A percentile compares a stretch with the other conserved stretches of the same genome.
phyloP scores from a whole-genome alignment of 148 eudicot species.

The Limonium bicolor region DNA sequence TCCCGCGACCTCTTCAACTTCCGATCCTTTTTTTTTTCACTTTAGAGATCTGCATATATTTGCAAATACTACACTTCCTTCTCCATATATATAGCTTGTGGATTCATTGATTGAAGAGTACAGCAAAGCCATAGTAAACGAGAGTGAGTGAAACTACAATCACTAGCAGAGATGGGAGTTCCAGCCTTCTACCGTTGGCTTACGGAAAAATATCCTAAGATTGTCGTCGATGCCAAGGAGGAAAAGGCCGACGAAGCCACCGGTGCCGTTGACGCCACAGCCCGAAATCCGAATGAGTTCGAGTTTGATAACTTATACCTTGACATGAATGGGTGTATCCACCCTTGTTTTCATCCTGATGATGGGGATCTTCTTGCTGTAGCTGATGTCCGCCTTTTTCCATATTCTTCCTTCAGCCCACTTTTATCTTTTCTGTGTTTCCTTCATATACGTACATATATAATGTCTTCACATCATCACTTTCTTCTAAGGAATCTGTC shows the following conservation, averaged over 20 bases:
- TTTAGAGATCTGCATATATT: too few relatives aligned
- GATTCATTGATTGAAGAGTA: too few relatives aligned
- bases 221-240: constrained; percentile 8
- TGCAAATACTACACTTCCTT: too few relatives aligned
- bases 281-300: constrained; percentile 14
- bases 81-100: too few relatives aligned
- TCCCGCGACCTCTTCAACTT: too few relatives aligned
- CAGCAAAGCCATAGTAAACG: too few relatives aligned
- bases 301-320: constrained; percentile 27
- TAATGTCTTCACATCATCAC: too few relatives aligned
- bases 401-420: not conserved
- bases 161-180: too few relatives aligned
- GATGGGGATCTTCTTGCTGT: constrained; percentile 2
- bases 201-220: constrained; percentile 9
- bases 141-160: too few relatives aligned
- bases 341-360: constrained; percentile 30
- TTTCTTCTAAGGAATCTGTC: too few relatives aligned
- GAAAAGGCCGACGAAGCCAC: not conserved
- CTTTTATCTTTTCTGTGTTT: not conserved
- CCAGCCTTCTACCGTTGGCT: constrained; percentile 17
- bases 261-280: not conserved
- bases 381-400: not conserved
- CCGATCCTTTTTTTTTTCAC: too few relatives aligned
- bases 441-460: too few relatives aligned
- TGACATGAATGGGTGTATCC: constrained; percentile 33